phyloP scores from a whole-genome alignment of 2,329 filamentous ascomycete genomes.

The Diaporthe destruens region DNA sequence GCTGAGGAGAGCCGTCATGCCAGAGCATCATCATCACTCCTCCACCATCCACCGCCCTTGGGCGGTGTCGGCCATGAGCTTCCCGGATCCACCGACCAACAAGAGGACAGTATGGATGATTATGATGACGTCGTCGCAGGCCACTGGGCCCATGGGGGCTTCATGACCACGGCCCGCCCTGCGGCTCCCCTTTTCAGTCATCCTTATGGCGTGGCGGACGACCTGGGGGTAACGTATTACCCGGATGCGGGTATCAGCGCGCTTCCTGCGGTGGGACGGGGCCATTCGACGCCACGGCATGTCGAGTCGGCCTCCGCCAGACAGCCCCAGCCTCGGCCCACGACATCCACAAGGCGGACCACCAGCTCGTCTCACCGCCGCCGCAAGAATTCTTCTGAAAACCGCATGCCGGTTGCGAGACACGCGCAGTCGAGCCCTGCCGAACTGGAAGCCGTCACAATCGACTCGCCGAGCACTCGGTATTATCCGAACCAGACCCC shows the following conservation, averaged over 20 bases:
- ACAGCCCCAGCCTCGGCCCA: constrained; percentile 60
- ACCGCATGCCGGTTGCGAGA: constrained; percentile 31
- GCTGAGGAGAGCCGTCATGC: constrained; percentile 31
- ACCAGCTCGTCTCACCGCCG: constrained; percentile 59
- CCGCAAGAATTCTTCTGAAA: constrained; percentile 50
- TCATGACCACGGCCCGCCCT: constrained; percentile 43
- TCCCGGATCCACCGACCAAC: not conserved
- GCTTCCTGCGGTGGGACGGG: constrained; percentile 4
- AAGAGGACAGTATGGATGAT: constrained; percentile 23
- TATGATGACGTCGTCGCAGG: not conserved
- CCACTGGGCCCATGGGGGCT: not conserved
- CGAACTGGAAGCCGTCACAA: constrained; percentile 48
- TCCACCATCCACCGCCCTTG: not conserved
- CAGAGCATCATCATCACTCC: constrained; percentile 13
- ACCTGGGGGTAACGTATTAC: constrained; percentile 27
- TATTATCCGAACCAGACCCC: constrained; percentile 66
- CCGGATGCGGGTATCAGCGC: not conserved
- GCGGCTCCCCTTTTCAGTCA: constrained; percentile 38
- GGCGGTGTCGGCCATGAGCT: not conserved
- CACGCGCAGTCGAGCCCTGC: constrained; percentile 51
- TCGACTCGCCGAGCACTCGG: constrained; percentile 53
- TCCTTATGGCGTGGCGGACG: constrained; percentile 30
- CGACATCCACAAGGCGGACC: constrained; percentile 62
- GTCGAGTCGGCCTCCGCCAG: constrained; percentile 42
- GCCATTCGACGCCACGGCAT: constrained; percentile 35